Base-by-base conservation (phyloP, 2,329 filamentous ascomycete species). In the Fusarium heterosporum region DNA sequence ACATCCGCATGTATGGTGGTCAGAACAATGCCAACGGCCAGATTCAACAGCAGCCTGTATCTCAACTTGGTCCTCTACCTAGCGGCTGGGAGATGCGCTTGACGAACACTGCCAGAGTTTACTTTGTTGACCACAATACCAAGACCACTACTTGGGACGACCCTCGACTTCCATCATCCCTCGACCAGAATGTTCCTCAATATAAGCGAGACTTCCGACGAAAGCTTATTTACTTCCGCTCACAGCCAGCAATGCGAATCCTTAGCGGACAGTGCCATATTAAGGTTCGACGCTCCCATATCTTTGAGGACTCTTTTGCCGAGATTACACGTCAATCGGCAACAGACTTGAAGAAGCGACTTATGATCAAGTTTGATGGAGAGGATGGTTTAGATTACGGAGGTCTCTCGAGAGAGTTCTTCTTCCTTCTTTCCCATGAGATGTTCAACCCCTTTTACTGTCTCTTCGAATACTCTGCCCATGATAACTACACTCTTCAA, bases 381-480 rank as follows among this genome's bases (percentile, higher is more conserved):
- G 96, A 99, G 82, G 96, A 99, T 74, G 96, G 96, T 80, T 83
- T 99, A 63, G 96, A 99, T 80, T 99, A 99, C 76, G 96, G 96
- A 78, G 96, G 96, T 85, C 86, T 99, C 55, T 99, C 96, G 34
- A 87, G 94, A 87, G 96, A 99, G 81, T 99, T 99, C 84, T 99
- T 99, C 85, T 99, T 99, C 89, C 84, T 99, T 39, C 88, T 99
- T 55, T 98, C 95, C 16, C 96, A 99, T 81, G 96, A 99, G 83
- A 99, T 99, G 96, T 99, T 99, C 84, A 99, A 99, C 79, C 96
- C 96, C 30, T 99, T 99, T 82, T 99, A 99, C 83, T 99, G 96
- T 78, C 85, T 99, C 53, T 99, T 99, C 84, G 96, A 99, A 82
- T 99, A 99, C 80, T 98, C 96, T 26, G 96, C 96, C 38, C 96